These are phyloP conservation scores for Trichocladium uniseriatum DNA, from an alignment of 495 filamentous ascomycete species.

Conservation along the genomic window DNA sequence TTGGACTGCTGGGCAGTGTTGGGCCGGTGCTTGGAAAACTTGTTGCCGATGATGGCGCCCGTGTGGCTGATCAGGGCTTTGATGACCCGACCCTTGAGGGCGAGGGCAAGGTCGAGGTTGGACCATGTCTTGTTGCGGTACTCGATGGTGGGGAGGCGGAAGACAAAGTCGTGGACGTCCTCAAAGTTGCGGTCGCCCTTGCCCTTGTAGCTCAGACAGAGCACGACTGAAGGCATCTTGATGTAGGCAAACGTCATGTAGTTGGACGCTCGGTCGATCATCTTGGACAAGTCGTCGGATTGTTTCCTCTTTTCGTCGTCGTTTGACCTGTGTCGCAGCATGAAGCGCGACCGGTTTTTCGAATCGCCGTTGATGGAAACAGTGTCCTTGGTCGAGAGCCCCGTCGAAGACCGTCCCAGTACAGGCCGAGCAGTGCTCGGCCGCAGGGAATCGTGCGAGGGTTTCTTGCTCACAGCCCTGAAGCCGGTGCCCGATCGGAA, in stretches of 20 bases:
- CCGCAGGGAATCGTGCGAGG: conserved; percentile 58
- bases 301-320: conserved; percentile 40
- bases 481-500: conserved; percentile 38
- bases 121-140: conserved; percentile 99
- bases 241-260: conserved; percentile 97
- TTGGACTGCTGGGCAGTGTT: conserved; percentile 67
- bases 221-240: conserved; percentile 85
- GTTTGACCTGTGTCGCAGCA: conserved; percentile 28
- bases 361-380: conserved; percentile 34
- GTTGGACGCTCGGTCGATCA: conserved; percentile 90
- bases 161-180: conserved; percentile 95
- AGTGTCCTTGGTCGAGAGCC: conserved; percentile 36
- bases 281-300: conserved; percentile 92
- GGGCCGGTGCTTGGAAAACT: conserved; percentile 80
- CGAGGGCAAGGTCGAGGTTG: conserved; percentile 85
- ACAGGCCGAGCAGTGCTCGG: conserved; percentile 36
- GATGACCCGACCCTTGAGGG: conserved; percentile 88
- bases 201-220: conserved; percentile 95
- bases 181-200: conserved; percentile 89
- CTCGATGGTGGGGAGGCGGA: conserved; percentile 87
- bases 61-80: conserved; percentile 90
- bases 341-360: conserved; percentile 44
- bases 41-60: conserved; percentile 94
- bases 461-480: conserved; percentile 47
- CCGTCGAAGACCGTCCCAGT: conserved; percentile 43